Conservation (phyloP, 192 early-diverging fungal species). For the Backusella australiensis region DNA sequence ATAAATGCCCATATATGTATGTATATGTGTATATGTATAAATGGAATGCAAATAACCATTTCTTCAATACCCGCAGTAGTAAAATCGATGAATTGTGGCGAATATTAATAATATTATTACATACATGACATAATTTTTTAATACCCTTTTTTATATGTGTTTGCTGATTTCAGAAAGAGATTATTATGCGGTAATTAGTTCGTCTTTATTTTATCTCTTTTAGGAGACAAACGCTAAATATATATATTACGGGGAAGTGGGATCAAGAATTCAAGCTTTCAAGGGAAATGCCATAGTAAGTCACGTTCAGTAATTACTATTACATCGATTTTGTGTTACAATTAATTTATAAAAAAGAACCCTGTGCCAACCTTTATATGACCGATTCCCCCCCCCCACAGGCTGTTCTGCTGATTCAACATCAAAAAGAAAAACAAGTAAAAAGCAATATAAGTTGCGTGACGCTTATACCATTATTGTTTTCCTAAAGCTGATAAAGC, state of each 20-base stretch:
- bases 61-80: neutral
- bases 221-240: conserved; percentile 2
- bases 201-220: neutral
- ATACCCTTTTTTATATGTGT: neutral
- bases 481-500: neutral
- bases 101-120: neutral
- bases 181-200: conserved; percentile 1
- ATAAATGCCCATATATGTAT: neutral
- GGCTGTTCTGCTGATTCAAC: neutral
- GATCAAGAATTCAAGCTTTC: neutral
- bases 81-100: neutral
- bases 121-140: conserved; percentile 3
- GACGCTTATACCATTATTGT: neutral
- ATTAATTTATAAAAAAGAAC: conserved; percentile 4
- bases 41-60: neutral
- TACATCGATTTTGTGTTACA: neutral
- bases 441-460: neutral
- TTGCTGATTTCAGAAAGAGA: neutral
- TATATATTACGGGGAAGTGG: neutral
- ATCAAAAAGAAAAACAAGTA: neutral
- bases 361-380: neutral
- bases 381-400: neutral
- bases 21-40: conserved; percentile 1
- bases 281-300: neutral
- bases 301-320: neutral